These are phyloP conservation scores for Beauveria rudraprayagi DNA, from an alignment of 2,329 filamentous ascomycete genomes.

Conservation along the genomic window DNA sequence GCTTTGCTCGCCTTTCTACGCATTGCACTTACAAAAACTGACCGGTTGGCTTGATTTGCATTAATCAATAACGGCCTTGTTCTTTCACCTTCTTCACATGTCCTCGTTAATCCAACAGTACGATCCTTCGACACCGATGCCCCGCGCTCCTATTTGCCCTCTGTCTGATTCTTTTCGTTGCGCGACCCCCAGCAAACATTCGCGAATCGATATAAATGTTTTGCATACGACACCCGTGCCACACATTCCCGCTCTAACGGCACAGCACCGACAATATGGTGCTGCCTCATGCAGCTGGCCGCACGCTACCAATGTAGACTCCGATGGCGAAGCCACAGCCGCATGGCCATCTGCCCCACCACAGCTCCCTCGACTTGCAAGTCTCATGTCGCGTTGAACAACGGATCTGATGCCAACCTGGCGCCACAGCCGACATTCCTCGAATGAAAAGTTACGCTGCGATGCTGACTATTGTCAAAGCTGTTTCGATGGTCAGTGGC, in stretches of 20 bases:
- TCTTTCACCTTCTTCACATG: not conserved
- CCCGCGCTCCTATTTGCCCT: too few species aligned
- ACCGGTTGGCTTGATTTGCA: not conserved
- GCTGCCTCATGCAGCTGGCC: not conserved
- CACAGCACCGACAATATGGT: not conserved
- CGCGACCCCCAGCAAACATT: not conserved
- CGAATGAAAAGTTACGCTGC: too few species aligned
- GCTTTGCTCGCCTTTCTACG: not conserved
- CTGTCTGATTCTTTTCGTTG: not conserved
- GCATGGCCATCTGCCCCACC: not conserved
- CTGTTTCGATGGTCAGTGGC: not conserved
- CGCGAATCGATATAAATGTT: conserved; percentile 4
- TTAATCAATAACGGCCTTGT: not conserved
- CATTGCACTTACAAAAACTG: not conserved
- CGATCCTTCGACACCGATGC: not conserved
- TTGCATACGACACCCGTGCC: not conserved
- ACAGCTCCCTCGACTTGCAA: not conserved
- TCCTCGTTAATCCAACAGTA: too few species aligned
- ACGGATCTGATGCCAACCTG: not conserved
- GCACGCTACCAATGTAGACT: not conserved
- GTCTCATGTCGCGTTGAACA: not conserved
- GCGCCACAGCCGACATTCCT: not conserved
- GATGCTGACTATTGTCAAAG: not conserved
- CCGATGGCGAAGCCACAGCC: not conserved
- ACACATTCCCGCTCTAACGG: not conserved